Base-by-base conservation (phyloP, 2,329 filamentous ascomycete genomes). In the Kalaharituber pfeilii region DNA sequence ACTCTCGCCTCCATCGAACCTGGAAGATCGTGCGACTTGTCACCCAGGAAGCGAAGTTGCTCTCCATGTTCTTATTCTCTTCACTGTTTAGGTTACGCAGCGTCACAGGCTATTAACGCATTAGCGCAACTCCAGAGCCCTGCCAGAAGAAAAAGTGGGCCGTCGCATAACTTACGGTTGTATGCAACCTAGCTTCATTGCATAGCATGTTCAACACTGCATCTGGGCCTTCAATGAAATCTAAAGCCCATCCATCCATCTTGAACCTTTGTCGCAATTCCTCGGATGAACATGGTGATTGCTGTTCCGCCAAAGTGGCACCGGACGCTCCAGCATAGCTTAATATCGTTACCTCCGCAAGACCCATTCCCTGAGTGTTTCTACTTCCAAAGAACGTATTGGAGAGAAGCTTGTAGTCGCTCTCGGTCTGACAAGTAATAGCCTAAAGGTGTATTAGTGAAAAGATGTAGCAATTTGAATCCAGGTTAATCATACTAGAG, bases 161-260 rank as follows among this genome's bases (percentile, higher is more conserved):
- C n/a, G n/a, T n/a, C n/a, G n/a, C n/a, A n/a, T n/a, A n/a, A 39
- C 33, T 18, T 15, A 39, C 33, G 5, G 81, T 81, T 25, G 72
- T 70, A 62, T 94, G 79, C 5, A 95, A 68, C 52, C 71, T 75
- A 55, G 75, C 78, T 61, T 84, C 81, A 11, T 79, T 76, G 67
- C 87, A 95, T 22, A 98, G 76, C 83, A 94, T 91, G 5, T 86
- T 82, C 29, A 96, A 70, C 1, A 98, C 85, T 1, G 84, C 76
- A 1, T 82, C 79, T 0, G 93, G 93, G 0, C 89, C 91, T 29
- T 81, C 75, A 5, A 98, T 66, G 56, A 77, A 85, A 64, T 96
- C 84, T 25, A 84, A 73, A 0, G 86, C 80, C 70, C 84, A 94
- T 1, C 82, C 80, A 59, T 93, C 82, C 50, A 98, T 77, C 0